Evolutionary conservation across 192 early-diverging fungal species (phyloP).

Genomic region (Entrophospora sp.): DNA sequence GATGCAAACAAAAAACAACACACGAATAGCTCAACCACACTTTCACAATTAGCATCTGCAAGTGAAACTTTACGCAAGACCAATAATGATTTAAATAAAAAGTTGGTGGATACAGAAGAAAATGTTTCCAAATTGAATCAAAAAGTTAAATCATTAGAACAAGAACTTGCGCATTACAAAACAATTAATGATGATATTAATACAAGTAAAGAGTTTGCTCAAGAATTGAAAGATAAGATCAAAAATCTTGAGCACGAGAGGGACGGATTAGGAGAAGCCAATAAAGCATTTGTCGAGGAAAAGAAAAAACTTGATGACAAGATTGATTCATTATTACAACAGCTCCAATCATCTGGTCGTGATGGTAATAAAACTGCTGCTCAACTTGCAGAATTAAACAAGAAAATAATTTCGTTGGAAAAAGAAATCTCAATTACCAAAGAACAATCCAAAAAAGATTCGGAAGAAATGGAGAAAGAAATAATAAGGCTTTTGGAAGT

Average conservation of each 20-base stretch:
- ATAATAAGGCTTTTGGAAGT: not conserved
- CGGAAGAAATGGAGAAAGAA: constrained; percentile 18
- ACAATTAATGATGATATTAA: not conserved
- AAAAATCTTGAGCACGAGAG: constrained; percentile 7
- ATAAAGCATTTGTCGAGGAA: not conserved
- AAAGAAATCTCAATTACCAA: not conserved
- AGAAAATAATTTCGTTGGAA: constrained; percentile 1
- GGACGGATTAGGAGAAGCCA: constrained; percentile 4
- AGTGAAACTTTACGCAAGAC: constrained; percentile 7
- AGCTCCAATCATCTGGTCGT: not conserved
- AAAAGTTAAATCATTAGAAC: constrained; percentile 2
- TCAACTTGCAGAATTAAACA: not conserved
- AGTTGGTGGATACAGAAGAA: not conserved
- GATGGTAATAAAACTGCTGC: not conserved
- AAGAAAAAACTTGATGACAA: constrained; percentile 8
- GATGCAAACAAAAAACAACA: not conserved
- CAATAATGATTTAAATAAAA: not conserved
- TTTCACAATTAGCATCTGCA: not conserved
- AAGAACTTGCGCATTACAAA: not conserved
- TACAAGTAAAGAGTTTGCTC: not conserved
- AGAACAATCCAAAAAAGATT: not conserved
- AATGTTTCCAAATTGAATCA: not conserved
- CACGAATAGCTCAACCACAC: not conserved
- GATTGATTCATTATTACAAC: constrained; percentile 1
- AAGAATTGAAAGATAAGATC: constrained; percentile 4